A percentile compares a stretch with the other conserved stretches of the same genome.
Evolutionary conservation across 805 yeast genomes (phyloP).

Genomic region (Lachancea kluyveri): DNA sequence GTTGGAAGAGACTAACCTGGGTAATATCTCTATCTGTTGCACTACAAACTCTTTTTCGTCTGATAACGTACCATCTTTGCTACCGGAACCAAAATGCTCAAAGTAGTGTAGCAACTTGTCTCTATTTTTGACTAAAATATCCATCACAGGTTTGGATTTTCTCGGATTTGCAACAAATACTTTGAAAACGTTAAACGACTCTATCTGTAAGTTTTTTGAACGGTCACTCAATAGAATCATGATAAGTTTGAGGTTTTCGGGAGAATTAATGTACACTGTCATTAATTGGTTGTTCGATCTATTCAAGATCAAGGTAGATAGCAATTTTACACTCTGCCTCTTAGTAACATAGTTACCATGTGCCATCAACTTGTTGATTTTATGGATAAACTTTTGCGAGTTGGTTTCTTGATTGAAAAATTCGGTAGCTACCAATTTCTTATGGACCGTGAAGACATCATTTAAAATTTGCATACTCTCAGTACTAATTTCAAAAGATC

Average conservation of each 20-base stretch:
- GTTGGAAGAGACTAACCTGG: conserved; percentile 42
- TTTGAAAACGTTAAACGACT: conserved; percentile 90
- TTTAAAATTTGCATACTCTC: conserved; percentile 77
- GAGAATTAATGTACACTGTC: conserved; percentile 69
- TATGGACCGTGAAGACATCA: conserved; percentile 65
- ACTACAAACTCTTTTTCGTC: conserved; percentile 81
- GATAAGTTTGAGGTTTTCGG: conserved; percentile 75
- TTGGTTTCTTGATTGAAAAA: conserved; percentile 52
- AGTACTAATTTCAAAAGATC: conserved; percentile 83
- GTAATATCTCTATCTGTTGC: conserved; percentile 64
- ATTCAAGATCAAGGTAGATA: conserved; percentile 64
- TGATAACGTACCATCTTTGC: conserved; percentile 54
- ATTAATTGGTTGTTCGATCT: conserved; percentile 67
- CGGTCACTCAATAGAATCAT: conserved; percentile 86
- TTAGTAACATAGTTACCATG: conserved; percentile 86
- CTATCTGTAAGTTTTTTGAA: conserved; percentile 81
- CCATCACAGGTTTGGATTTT: conserved; percentile 71
- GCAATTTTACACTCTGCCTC: conserved; percentile 77
- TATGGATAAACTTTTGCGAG: conserved; percentile 49
- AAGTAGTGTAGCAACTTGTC: conserved; percentile 68
- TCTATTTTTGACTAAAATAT: conserved; percentile 78
- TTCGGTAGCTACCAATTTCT: conserved; percentile 53
- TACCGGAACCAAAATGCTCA: conserved; percentile 50
- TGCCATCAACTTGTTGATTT: conserved; percentile 64
- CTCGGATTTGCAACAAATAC: conserved; percentile 95